Percentiles rank a stretch among this genome's conserved stretches.
These are phyloP conservation scores for Phytopythium kandeliae DNA, from an alignment of 352 stramenopile species.

Conservation along the genomic window DNA sequence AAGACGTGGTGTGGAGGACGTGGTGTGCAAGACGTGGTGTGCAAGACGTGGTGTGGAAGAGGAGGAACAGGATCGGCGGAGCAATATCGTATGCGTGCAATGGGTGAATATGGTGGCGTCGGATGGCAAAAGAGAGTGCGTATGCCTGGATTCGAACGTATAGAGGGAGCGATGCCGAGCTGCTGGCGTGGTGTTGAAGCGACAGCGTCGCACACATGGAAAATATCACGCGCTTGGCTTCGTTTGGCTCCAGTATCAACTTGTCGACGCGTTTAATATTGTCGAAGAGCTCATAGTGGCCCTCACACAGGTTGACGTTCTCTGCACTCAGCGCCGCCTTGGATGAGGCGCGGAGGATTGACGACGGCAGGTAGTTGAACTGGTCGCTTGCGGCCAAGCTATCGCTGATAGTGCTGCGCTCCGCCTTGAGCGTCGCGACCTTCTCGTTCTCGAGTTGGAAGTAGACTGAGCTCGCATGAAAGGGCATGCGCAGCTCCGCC, in stretches of 20 bases:
- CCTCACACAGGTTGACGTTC: slow-evolving; percentile 79
- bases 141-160: too few species aligned
- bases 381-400: slow-evolving; percentile 30
- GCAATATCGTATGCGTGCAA: too few species aligned
- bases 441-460: slow-evolving; percentile 90
- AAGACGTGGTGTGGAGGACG: too few species aligned
- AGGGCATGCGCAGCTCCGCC: slow-evolving; percentile 78
- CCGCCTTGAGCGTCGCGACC: slow-evolving; percentile 43
- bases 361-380: slow-evolving; percentile 73
- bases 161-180: slow-evolving; percentile 9
- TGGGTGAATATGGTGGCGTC: too few species aligned
- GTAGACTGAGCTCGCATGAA: slow-evolving; percentile 62
- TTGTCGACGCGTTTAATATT: slow-evolving; percentile 68
- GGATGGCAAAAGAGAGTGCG: too few species aligned
- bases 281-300: slow-evolving; percentile 89
- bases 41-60: too few species aligned
- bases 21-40: too few species aligned
- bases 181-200: slow-evolving; percentile 15
- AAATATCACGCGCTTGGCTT: slow-evolving; percentile 70
- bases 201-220: slow-evolving; percentile 65
- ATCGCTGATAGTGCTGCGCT: slow-evolving; percentile 27
- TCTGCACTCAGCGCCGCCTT: slow-evolving; percentile 67
- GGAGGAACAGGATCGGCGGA: too few species aligned
- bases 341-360: slow-evolving; percentile 60
- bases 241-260: slow-evolving; percentile 53